Base-by-base conservation (phyloP, 495 filamentous ascomycete species). In the Pseudoneurospora amorphoporcata region DNA sequence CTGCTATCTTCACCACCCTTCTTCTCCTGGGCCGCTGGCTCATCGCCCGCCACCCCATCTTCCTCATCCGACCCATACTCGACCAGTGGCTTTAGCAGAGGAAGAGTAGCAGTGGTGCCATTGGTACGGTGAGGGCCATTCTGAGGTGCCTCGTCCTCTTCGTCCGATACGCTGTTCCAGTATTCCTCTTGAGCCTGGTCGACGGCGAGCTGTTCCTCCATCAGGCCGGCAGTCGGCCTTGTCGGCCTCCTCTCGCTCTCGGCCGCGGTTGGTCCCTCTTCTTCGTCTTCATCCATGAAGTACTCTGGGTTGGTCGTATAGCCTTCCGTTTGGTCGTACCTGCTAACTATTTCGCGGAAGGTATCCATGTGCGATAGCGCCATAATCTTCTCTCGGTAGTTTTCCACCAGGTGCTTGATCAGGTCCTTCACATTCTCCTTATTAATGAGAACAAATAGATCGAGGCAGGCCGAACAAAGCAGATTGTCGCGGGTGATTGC, bases 401-500 rank as follows among this genome's bases (percentile, higher is more conserved):
- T 93, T 76, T 96, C 93, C 38, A 97, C 93, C 42, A 98, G 81
- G 76, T 99, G 94, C 65, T 88, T 85, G 69, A 97, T 90, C 43
- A 97, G 83, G 7, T 90, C 87, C 78, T 93, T 95, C 75, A 95
- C 87, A 74, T 91, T 91, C 79, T 97, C 93, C 77, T 90, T 89
- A 78, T 90, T 93, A 75, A 99, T 93, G 75, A 91, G 93, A 75
- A 94, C 93, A 74, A 99, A 99, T 41, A 99, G 88, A 78, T 99
- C 95, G 16, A 98, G 86, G 81, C 93, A 97, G n/a, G 94, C 95
- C 16, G 94, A 97, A 77, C 95, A 95, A 40, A 99, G 87, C 4
- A 98, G 86, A 77, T 98, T 99, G 80, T 99, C 94, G n/a, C 93
- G 90, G 2, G 94, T 94, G 90, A 98, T 94, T 3, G 95, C 97